A percentile compares a stretch with the other conserved stretches of the same genome.
Evolutionary conservation across 225 moss, liverwort and hornwort genomes (phyloP).

Genomic region (Rhytidiadelphus loreus): DNA sequence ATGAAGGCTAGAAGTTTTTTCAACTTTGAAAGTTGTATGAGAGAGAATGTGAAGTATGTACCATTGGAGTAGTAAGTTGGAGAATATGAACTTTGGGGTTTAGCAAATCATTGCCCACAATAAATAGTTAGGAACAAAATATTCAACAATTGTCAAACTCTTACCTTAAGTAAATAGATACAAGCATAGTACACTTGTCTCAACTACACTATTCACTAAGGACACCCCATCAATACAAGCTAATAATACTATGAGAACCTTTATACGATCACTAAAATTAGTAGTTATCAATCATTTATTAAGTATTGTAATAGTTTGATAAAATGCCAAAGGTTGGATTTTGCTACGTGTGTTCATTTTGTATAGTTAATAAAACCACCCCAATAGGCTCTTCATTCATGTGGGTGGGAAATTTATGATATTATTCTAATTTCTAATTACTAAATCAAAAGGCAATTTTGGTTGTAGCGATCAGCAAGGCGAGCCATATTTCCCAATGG

Average conservation of each 20-base stretch:
- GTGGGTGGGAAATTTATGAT: not conserved
- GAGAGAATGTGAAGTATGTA: too few relatives aligned
- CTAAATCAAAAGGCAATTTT: not conserved
- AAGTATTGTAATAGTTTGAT: not conserved
- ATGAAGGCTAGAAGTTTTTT: too few relatives aligned
- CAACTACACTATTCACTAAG: not conserved
- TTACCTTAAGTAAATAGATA: not conserved
- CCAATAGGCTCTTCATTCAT: not conserved
- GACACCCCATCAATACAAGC: not conserved
- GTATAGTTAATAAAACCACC: not conserved
- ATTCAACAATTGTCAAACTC: too few relatives aligned
- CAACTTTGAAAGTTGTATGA: too few relatives aligned
- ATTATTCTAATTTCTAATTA: not conserved
- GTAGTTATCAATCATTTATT: not conserved
- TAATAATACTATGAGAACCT: not conserved
- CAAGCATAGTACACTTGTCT: not conserved
- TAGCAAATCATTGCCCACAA: too few relatives aligned
- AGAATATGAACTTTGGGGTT: too few relatives aligned
- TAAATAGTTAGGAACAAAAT: too few relatives aligned
- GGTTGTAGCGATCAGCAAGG: constrained; percentile 34
- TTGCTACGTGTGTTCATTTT: not conserved
- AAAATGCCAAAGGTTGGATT: not conserved
- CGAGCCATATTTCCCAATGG: constrained; percentile 24
- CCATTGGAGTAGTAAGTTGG: too few relatives aligned
- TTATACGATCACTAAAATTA: too few relatives aligned